Evolutionary conservation across 225 moss, liverwort and hornwort genomes (phyloP).

Genomic region (Asterella californica): DNA sequence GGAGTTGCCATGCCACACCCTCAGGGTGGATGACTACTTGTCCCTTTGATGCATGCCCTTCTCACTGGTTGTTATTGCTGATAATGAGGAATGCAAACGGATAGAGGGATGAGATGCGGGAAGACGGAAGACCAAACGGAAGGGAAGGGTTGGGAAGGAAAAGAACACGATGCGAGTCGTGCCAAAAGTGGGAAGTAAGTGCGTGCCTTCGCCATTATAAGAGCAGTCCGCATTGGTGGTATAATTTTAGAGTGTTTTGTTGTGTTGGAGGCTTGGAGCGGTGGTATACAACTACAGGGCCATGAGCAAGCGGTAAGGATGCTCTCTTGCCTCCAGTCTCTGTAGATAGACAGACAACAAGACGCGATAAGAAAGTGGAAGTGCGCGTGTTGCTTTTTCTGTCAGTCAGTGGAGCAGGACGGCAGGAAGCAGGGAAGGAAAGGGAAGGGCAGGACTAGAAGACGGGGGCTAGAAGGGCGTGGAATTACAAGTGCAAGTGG

Average conservation of each 20-base stretch:
- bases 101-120: not conserved
- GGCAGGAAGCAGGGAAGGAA: not conserved
- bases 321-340: not conserved
- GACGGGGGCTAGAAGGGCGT: not conserved
- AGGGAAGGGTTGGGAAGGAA: not conserved
- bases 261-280: not conserved
- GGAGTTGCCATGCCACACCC: not conserved
- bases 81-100: not conserved
- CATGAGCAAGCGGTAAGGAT: not conserved
- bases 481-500: not conserved
- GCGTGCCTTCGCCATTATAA: not conserved
- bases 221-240: not conserved
- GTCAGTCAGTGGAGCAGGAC: not conserved
- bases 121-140: not conserved
- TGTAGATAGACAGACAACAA: not conserved
- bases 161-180: not conserved
- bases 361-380: not conserved
- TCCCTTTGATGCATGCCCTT: no score
- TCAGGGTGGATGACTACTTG: not conserved
- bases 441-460: not conserved
- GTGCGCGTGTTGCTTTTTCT: not conserved
- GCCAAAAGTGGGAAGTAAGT: constrained; percentile 1
- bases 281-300: not conserved
- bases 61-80: not conserved
- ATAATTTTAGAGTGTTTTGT: not conserved